Percentiles rank a stretch among this genome's conserved stretches.
Evolutionary conservation across 345 rosid genomes (phyloP).

Genomic region (Trapa incisa): DNA sequence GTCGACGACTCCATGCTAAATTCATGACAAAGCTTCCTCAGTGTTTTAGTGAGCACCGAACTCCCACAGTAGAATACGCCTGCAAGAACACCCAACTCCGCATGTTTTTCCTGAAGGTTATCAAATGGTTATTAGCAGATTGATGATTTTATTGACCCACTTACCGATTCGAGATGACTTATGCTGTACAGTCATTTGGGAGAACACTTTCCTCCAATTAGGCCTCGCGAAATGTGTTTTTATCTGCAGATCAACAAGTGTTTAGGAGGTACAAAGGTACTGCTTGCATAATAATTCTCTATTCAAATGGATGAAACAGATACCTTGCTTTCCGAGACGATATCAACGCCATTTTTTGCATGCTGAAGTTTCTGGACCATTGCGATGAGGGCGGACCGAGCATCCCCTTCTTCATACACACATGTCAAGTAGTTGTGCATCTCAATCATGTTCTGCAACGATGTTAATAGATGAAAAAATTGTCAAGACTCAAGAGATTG

Average conservation of each 20-base stretch:
- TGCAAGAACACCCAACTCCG: conserved; percentile 16
- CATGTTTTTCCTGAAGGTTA: background rate
- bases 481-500: background rate
- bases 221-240: conserved; percentile 91
- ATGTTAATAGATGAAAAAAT: background rate
- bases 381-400: conserved; percentile 84
- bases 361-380: conserved; percentile 89
- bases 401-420: conserved; percentile 95
- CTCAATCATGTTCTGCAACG: conserved; percentile 59
- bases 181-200: conserved; percentile 42
- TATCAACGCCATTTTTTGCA: conserved; percentile 86
- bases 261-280: background rate
- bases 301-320: background rate
- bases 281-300: background rate
- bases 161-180: conserved; percentile 59
- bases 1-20: conserved; percentile 59
- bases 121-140: background rate
- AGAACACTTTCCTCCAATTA: conserved; percentile 82
- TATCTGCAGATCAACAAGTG: conserved; percentile 33
- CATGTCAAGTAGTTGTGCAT: conserved; percentile 97
- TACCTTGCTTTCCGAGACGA: conserved; percentile 84
- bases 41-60: conserved; percentile 41
- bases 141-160: background rate
- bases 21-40: conserved; percentile 55
- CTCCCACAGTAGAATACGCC: conserved; percentile 97